Conservation (phyloP, 2,329 filamentous ascomycete species). For the Thielaviopsis ethacetica region DNA sequence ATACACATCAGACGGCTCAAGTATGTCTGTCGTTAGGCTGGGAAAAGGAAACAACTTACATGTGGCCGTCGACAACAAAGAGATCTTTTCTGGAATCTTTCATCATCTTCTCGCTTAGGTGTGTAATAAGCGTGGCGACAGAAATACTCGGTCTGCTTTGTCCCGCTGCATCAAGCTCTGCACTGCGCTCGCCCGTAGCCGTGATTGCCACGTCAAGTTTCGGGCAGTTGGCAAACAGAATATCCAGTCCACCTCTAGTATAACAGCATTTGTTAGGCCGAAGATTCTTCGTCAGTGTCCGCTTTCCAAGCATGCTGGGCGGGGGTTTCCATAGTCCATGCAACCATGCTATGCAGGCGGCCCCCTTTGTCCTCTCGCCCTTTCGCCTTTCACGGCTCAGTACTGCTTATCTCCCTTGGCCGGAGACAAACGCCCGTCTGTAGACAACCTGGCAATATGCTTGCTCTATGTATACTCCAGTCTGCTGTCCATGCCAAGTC, state of each 20-base stretch:
- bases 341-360: not conserved
- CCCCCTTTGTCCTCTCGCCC: not conserved
- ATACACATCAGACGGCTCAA: not conserved
- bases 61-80: constrained; percentile 71
- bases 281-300: not conserved
- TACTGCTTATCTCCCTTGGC: not conserved
- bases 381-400: not conserved
- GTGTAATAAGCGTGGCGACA: constrained; percentile 58
- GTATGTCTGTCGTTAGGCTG: not conserved
- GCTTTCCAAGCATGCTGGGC: not conserved
- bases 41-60: constrained; percentile 43
- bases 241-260: constrained; percentile 72
- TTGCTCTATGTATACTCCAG: not conserved
- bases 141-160: constrained; percentile 32
- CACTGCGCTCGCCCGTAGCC: constrained; percentile 18
- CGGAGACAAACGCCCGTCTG: not conserved
- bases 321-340: not conserved
- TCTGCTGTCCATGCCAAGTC: not conserved
- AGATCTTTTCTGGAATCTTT: constrained; percentile 71
- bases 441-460: not conserved
- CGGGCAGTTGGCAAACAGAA: constrained; percentile 75
- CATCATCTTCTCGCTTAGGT: constrained; percentile 73
- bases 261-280: not conserved
- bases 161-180: constrained; percentile 31
- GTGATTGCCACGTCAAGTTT: constrained; percentile 58